Base-by-base conservation (phyloP, 139 green algal species). In the Tetraselmis chui region DNA sequence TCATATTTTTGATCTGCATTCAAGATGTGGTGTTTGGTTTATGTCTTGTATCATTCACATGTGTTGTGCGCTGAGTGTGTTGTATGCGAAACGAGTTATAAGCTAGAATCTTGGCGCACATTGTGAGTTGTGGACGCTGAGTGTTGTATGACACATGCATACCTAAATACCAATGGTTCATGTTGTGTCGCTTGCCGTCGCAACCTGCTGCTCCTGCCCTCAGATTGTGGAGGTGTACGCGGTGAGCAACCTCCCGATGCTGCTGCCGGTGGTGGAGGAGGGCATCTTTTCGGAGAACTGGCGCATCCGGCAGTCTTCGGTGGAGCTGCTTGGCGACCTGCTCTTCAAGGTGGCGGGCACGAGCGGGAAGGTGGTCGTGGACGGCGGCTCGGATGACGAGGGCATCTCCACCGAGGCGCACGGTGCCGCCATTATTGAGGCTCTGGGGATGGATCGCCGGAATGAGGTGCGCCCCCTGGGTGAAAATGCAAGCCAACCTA, bases 271-370 rank as follows among this genome's bases (percentile, higher is more conserved):
- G 0, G 91, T 99, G 75, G 96, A 98, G 90, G 88, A 92, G 32
- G 94, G 95, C n/a, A 90, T 97, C 0, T 88, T 93, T 59, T 84
- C 87, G 45, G 87, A 90, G 78, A 98, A 96, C 87, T 99, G 96
- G 96, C 93, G 96, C 82, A 99, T 99, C 87, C 78, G 96, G 2
- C 95, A 99, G 88, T 92, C 86, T 30, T 95, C 90, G 5, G 89
- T 98, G 32, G 95, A 99, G 87, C 91, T 99, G 32, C 91, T 98
- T 45, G 96, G 96, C 24, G 93, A 97, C 80, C 90, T 99, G 86
- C 91, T 99, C 28, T 99, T 98, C 91, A 98, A 97, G 91, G 93
- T 95, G 79, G 93, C 93, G 11, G 96, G 96, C 75, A 95, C 94
- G 23, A 93, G 84, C 11, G 96, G 96, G 31, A 96, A 97, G 85